Evolutionary conservation across 805 yeast genomes (phyloP).

Genomic region (Maudiozyma bulderi): DNA sequence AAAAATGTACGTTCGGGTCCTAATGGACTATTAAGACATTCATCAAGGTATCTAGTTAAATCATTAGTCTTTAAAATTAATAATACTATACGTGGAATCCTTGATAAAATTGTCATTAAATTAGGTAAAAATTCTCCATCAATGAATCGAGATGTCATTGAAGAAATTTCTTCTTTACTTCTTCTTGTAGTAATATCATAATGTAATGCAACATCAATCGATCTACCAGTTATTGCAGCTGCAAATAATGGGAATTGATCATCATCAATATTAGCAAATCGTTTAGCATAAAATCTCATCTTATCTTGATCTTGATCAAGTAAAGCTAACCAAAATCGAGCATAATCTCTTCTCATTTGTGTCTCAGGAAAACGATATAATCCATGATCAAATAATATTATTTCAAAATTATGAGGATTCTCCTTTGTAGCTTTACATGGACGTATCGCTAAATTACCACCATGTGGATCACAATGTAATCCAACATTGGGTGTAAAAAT

Average conservation of each 20-base stretch:
- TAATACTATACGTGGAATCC: conserved; percentile 77
- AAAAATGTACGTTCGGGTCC: conserved; percentile 84
- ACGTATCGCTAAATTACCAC: conserved; percentile 87
- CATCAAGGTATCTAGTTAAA: conserved; percentile 82
- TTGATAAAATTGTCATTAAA: conserved; percentile 67
- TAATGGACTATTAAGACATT: conserved; percentile 65
- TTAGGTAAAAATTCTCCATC: conserved; percentile 57
- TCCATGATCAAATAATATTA: conserved; percentile 90
- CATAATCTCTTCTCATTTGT: conserved; percentile 68
- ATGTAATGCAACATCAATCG: conserved; percentile 62
- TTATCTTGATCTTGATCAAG: conserved; percentile 55
- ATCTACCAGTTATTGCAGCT: conserved; percentile 92
- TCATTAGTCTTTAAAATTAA: conserved; percentile 90
- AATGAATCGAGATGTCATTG: conserved; percentile 57
- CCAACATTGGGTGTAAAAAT: conserved; percentile 87
- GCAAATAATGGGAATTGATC: conserved; percentile 77
- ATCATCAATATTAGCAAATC: conserved; percentile 68
- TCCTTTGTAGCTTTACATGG: conserved; percentile 17
- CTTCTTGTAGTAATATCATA: conserved; percentile 52
- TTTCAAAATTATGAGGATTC: conserved; percentile 71
- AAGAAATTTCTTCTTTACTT: conserved; percentile 49
- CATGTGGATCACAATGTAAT: conserved; percentile 97
- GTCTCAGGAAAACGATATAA: conserved; percentile 77
- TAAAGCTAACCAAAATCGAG: conserved; percentile 87
- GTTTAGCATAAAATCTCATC: conserved; percentile 67